These are phyloP conservation scores for Salix brachista DNA, from an alignment of 345 rosid genomes.

Conservation along the genomic window DNA sequence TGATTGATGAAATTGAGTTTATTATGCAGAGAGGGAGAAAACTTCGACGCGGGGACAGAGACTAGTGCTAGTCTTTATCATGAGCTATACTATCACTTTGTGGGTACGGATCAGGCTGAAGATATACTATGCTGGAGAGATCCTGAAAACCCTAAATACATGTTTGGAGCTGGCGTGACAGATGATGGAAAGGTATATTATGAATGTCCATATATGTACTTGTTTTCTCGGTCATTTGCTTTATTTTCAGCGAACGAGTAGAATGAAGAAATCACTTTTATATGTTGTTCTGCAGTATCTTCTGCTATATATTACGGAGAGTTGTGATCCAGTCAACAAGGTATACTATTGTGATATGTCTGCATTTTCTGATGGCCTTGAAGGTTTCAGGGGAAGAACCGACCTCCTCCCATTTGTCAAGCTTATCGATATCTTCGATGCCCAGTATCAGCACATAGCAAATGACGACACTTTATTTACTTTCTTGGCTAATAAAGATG, in stretches of 20 bases:
- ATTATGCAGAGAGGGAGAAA: conserved; percentile 61
- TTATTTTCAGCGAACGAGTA: neutral
- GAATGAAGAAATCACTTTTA: neutral
- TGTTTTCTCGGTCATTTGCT: neutral
- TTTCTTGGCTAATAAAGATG: conserved; percentile 70
- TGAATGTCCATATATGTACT: neutral
- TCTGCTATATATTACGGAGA: conserved; percentile 48
- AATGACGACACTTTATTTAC: conserved; percentile 73
- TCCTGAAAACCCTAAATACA: conserved; percentile 64
- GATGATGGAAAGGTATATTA: conserved; percentile 75
- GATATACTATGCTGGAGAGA: conserved; percentile 94
- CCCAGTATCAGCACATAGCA: conserved; percentile 53
- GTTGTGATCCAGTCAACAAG: conserved; percentile 80
- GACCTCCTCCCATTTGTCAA: conserved; percentile 64
- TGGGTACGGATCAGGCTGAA: conserved; percentile 70
- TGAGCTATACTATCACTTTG: conserved; percentile 69
- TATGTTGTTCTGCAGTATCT: conserved; percentile 54
- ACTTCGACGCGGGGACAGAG: conserved; percentile 89
- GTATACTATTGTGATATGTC: conserved; percentile 66
- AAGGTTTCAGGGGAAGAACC: conserved; percentile 48
- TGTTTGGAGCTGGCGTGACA: conserved; percentile 50
- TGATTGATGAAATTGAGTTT: neutral
- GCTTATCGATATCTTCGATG: conserved; percentile 64
- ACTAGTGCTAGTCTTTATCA: conserved; percentile 74
- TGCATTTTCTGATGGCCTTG: conserved; percentile 55